Percentiles rank a stretch among this genome's conserved stretches.
phyloP scores from a whole-genome alignment of 352 stramenopile genomes.

The Phytophthora fragariaefolia region DNA sequence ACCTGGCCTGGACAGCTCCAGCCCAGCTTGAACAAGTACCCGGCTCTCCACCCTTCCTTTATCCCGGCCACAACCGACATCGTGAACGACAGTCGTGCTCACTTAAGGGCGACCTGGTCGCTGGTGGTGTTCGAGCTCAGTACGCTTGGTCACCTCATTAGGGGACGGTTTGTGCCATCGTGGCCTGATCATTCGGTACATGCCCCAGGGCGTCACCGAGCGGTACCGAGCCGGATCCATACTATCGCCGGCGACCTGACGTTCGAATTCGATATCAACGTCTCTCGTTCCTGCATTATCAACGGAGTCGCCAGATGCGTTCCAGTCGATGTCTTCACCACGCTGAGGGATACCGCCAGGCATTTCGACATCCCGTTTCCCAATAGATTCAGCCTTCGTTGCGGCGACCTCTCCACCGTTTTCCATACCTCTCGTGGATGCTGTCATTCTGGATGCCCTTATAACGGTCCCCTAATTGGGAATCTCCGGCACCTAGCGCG shows the following conservation, averaged over 20 bases:
- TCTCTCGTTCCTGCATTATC: too few species aligned
- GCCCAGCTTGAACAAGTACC: neutral
- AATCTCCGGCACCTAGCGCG: neutral
- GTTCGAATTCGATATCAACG: neutral
- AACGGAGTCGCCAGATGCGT: too few species aligned
- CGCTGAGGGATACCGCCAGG: too few species aligned
- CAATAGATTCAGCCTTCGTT: neutral
- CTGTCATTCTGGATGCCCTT: neutral
- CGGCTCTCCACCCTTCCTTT: neutral
- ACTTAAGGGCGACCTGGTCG: constrained; percentile 10
- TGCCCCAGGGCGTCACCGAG: neutral
- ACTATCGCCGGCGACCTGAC: neutral
- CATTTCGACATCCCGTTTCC: neutral
- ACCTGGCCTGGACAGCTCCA: neutral
- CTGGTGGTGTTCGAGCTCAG: constrained; percentile 3
- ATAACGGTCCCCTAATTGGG: too few species aligned
- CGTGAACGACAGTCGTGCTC: neutral
- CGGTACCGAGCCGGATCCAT: neutral
- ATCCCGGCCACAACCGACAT: neutral
- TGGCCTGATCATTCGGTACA: neutral
- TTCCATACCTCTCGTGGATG: neutral
- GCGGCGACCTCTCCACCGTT: neutral
- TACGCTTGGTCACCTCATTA: neutral
- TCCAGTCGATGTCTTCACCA: too few species aligned
- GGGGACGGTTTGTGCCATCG: neutral